Base-by-base conservation (phyloP, 805 yeast species). In the Schwanniomyces vanrijiae region DNA sequence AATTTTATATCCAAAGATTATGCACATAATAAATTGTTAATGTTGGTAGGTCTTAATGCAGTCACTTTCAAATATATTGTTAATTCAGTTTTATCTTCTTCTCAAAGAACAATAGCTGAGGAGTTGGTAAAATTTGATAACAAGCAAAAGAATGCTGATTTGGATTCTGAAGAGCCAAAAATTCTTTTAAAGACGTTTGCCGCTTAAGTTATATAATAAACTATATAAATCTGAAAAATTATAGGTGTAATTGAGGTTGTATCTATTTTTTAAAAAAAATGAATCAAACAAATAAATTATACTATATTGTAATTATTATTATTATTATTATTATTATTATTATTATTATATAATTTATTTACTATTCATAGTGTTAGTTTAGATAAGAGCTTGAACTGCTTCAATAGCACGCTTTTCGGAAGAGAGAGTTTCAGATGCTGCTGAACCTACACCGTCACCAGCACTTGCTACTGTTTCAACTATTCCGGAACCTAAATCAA, bases 11-110 rank as follows among this genome's bases (percentile, higher is more conserved):
- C 67, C 46, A 65, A 59, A 13, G 53, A 53, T 1, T 81, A 80
- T 40, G 56, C 77, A 5, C 81, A 75, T 48, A 72, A 68, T 11
- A 77, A 79, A 49, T 50, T 84, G 41, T 39, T 82, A 25, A 69
- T 69, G 7, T 64, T 86, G 46, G 69, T 83, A 13, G 64, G 67
- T 13, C 58, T 73, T 42, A 68, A 73, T 47, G 70, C 83, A 0
- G 65, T 58, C 1, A 58, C 67, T 7, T 84, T 85, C 66, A 84
- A 83, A 51, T 35, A 41, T 0, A 78, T 75, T 2, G 69, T 83
- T 11, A 69, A 60, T 22, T 61, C 57, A 0, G 55, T 56, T 0
- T 60, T 83, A 14, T 66, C 66, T 26, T 62, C 54, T 0, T 65
- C 63, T 0, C 83, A 82, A 53, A 71, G 73, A 58, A 41, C 42